These are phyloP conservation scores for Escallonia rubra DNA, from an alignment of 129 eudicot species.

Conservation along the genomic window DNA sequence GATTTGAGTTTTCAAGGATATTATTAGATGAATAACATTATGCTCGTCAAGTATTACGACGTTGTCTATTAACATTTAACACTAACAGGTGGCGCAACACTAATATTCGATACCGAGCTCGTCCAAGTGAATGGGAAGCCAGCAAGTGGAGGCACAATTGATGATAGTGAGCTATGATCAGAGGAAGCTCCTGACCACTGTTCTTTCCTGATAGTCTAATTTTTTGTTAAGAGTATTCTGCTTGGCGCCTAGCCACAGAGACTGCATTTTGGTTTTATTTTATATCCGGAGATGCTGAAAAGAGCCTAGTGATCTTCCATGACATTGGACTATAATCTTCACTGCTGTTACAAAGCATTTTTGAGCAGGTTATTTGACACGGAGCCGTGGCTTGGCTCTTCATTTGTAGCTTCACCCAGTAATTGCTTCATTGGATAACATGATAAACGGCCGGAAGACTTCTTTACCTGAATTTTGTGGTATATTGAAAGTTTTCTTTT, in stretches of 20 bases:
- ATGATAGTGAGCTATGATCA: slow-evolving; percentile 52
- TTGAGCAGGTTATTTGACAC: not conserved
- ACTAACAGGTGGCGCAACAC: slow-evolving; percentile 86
- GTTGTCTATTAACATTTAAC: not conserved
- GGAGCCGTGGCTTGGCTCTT: not conserved
- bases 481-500: too few relatives aligned
- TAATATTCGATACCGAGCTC: slow-evolving; percentile 91
- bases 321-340: not conserved
- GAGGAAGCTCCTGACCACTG: slow-evolving; percentile 7
- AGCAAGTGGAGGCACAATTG: slow-evolving; percentile 31
- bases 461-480: not conserved
- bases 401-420: not conserved
- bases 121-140: slow-evolving; percentile 79
- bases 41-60: too few relatives aligned
- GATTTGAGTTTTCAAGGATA: too few relatives aligned
- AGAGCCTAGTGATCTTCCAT: not conserved
- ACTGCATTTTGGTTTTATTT: not conserved
- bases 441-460: slow-evolving; percentile 1
- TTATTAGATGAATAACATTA: too few relatives aligned
- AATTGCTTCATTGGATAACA: not conserved
- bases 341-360: not conserved
- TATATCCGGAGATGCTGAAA: not conserved
- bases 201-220: slow-evolving; percentile 11
- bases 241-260: not conserved
- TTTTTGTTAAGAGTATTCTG: slow-evolving; percentile 12